Conservation (phyloP, 768 basidiomycete genomes). For the Tephrocybe sp. region DNA sequence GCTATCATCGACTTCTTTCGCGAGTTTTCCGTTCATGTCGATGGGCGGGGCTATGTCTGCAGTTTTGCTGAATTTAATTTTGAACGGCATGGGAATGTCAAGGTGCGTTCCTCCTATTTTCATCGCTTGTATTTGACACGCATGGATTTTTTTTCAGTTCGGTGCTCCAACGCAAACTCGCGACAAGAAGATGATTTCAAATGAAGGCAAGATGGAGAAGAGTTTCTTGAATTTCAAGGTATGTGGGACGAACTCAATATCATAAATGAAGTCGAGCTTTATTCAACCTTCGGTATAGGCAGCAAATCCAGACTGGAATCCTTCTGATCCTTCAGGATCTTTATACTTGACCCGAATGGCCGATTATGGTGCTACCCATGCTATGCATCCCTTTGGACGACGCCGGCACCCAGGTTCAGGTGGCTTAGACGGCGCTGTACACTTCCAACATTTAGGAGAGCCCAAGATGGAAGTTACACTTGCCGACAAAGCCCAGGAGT, state of each 20-base stretch:
- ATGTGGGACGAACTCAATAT: slow-evolving; percentile 4
- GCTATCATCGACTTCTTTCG: slow-evolving; percentile 97
- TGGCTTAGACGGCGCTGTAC: slow-evolving; percentile 26
- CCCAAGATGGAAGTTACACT: slow-evolving; percentile 34
- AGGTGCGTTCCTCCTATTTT: slow-evolving; percentile 41
- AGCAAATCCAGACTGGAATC: slow-evolving; percentile 94
- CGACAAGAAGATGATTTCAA: slow-evolving; percentile 77
- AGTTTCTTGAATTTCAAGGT: slow-evolving; percentile 93
- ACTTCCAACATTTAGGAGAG: slow-evolving; percentile 25
- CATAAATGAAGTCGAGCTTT: background rate
- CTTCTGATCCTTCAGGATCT: slow-evolving; percentile 86
- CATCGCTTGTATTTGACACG: background rate
- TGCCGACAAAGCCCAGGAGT: slow-evolving; percentile 62
- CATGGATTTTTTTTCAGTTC: slow-evolving; percentile 67
- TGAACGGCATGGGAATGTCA: slow-evolving; percentile 88
- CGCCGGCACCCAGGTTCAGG: slow-evolving; percentile 23
- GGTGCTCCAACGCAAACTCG: slow-evolving; percentile 73
- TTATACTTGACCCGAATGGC: slow-evolving; percentile 86
- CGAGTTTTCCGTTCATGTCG: slow-evolving; percentile 95
- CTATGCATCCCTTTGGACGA: slow-evolving; percentile 32
- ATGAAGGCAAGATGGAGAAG: slow-evolving; percentile 99
- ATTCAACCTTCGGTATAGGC: slow-evolving; percentile 43
- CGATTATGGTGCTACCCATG: slow-evolving; percentile 54
- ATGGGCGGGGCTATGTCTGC: slow-evolving; percentile 94
- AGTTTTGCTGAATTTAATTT: slow-evolving; percentile 99